Percentiles rank a stretch among this genome's conserved stretches.
Evolutionary conservation across 345 rosid species (phyloP).

Genomic region (Rubroshorea leprosula): DNA sequence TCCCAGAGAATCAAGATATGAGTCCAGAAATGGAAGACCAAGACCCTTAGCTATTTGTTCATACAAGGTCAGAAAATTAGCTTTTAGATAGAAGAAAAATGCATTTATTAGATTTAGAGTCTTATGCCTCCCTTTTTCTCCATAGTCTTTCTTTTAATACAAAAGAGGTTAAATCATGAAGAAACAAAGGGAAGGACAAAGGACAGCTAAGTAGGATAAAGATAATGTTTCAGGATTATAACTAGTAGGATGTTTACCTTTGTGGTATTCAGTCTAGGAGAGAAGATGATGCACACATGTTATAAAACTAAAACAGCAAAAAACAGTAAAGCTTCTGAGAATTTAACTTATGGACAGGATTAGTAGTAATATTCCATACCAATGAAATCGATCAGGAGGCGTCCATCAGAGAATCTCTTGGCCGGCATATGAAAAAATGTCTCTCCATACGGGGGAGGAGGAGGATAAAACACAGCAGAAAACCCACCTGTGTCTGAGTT

Average conservation of each 20-base stretch:
- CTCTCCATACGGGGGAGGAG: slow-evolving; percentile 31
- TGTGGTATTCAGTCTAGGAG: no score
- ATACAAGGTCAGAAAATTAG: slow-evolving; percentile 6
- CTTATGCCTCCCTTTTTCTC: no score
- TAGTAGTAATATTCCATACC: slow-evolving; percentile 27
- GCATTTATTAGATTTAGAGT: no score
- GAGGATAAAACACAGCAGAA: slow-evolving; percentile 27
- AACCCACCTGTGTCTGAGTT: slow-evolving; percentile 51
- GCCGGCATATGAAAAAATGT: slow-evolving; percentile 31
- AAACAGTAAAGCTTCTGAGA: no score
- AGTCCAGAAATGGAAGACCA: slow-evolving; percentile 61
- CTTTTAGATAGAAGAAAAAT: not conserved
- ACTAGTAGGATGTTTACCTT: no score
- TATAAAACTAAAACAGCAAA: not conserved
- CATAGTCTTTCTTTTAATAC: no score
- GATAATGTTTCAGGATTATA: no score
- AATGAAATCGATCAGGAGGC: slow-evolving; percentile 75
- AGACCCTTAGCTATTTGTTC: slow-evolving; percentile 42
- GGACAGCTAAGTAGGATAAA: no score
- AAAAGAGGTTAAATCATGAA: no score
- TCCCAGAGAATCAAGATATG: slow-evolving; percentile 75
- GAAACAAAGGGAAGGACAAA: no score
- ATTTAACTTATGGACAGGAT: no score
- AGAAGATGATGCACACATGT: no score
- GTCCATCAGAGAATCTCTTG: slow-evolving; percentile 63